phyloP scores from a whole-genome alignment of 2,329 filamentous ascomycete species.

The Teratosphaeria pseudoeucalypti region DNA sequence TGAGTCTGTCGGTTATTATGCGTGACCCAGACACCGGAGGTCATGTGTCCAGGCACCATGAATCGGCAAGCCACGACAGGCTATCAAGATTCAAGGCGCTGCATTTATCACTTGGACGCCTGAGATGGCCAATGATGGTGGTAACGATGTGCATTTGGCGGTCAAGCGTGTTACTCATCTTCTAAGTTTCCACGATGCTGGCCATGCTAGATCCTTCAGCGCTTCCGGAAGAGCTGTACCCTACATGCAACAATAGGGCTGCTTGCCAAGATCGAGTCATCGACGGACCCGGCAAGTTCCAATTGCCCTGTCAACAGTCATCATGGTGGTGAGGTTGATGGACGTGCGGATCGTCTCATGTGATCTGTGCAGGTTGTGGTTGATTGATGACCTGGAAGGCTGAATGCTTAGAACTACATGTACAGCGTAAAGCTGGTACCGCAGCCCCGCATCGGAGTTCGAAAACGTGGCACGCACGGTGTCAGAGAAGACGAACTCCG shows the following conservation, averaged over 20 bases:
- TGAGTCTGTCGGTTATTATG: not conserved
- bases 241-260: too few relatives aligned
- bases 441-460: too few relatives aligned
- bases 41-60: not conserved
- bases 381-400: too few relatives aligned
- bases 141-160: not conserved
- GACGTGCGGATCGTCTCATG: too few relatives aligned
- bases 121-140: not conserved
- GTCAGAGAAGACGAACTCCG: too few relatives aligned
- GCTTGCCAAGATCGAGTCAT: too few relatives aligned
- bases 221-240: not conserved
- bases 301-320: too few relatives aligned
- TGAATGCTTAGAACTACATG: too few relatives aligned
- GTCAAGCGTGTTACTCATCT: not conserved
- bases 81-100: not conserved
- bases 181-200: not conserved
- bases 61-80: not conserved
- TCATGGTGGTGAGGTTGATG: too few relatives aligned
- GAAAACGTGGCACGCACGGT: too few relatives aligned
- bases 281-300: too few relatives aligned
- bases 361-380: not conserved
- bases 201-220: not conserved
- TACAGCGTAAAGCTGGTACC: too few relatives aligned
- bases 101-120: not conserved
- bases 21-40: not conserved